These are phyloP conservation scores for Antrodiella citrinella DNA, from an alignment of 768 basidiomycete genomes.

Conservation along the genomic window DNA sequence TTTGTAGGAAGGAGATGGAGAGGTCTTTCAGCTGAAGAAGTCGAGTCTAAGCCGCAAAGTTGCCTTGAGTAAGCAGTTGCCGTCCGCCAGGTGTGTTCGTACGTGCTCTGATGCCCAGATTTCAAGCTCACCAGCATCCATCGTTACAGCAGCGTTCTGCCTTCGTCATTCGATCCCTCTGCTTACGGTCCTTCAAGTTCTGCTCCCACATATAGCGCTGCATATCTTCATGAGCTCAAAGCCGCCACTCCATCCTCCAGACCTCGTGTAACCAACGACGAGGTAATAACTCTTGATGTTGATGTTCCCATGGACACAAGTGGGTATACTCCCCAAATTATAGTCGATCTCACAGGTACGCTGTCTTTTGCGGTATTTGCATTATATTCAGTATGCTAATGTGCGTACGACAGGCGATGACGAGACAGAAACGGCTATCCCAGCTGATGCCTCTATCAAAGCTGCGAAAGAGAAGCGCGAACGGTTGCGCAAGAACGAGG, in stretches of 20 bases:
- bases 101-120: neutral
- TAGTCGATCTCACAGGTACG: conserved; percentile 25
- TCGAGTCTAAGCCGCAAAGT: conserved; percentile 66
- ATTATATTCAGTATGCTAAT: neutral
- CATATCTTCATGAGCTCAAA: conserved; percentile 70
- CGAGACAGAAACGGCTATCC: conserved; percentile 43
- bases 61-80: conserved; percentile 44
- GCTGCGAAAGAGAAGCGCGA: conserved; percentile 73
- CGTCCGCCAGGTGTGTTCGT: conserved; percentile 17
- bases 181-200: conserved; percentile 37
- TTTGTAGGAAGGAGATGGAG: conserved; percentile 46
- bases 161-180: conserved; percentile 44
- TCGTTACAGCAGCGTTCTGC: conserved; percentile 29
- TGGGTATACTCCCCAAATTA: conserved; percentile 21
- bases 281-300: conserved; percentile 31
- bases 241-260: conserved; percentile 62
- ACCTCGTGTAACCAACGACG: conserved; percentile 28
- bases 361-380: neutral
- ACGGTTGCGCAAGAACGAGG: conserved; percentile 44
- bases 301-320: conserved; percentile 41
- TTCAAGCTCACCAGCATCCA: neutral
- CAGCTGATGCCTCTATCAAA: conserved; percentile 61
- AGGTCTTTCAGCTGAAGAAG: conserved; percentile 75
- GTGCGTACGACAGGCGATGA: conserved; percentile 19
- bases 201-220: conserved; percentile 61